A percentile compares a stretch with the other conserved stretches of the same genome.
Conservation (phyloP, 495 filamentous ascomycete genomes). For the Hypoxylon intermedium region DNA sequence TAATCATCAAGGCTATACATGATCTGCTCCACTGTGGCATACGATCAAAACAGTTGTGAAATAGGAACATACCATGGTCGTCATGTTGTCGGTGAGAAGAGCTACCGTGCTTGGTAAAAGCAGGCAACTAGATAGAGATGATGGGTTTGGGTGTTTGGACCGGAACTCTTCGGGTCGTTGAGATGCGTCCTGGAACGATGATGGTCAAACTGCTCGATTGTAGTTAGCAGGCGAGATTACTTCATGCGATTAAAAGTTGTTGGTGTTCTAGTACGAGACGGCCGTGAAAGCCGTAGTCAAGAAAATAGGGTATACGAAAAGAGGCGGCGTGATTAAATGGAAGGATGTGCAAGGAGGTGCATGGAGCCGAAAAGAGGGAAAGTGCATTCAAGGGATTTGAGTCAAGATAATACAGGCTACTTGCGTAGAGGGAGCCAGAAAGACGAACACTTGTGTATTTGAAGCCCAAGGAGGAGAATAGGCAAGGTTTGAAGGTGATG, state of each 20-base stretch:
- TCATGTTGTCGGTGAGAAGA: conserved; percentile 47
- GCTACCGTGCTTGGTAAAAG: conserved; percentile 25
- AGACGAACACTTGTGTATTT: neutral
- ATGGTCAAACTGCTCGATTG: conserved; percentile 5
- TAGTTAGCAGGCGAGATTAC: conserved; percentile 7
- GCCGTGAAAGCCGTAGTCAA: neutral
- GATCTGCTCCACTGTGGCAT: neutral
- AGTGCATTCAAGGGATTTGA: too few species aligned
- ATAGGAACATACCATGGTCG: conserved; percentile 57
- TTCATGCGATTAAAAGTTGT: neutral
- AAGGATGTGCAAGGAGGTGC: neutral
- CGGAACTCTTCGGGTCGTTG: conserved; percentile 3
- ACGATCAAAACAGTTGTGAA: neutral
- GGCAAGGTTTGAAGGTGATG: neutral
- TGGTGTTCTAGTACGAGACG: neutral
- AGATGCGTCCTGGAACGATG: neutral
- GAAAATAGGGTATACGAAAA: conserved; percentile 8
- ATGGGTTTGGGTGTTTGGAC: neutral
- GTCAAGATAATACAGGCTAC: too few species aligned
- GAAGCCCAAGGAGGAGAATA: neutral
- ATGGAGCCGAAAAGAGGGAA: neutral
- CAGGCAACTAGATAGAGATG: neutral
- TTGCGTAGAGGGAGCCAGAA: neutral
- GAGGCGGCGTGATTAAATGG: neutral
- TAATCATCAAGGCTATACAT: conserved; percentile 1